Evolutionary conservation across 2,329 filamentous ascomycete genomes (phyloP), one percentile per base, ranked within the genome.

Genomic region (Fusarium tuaranense): DNA sequence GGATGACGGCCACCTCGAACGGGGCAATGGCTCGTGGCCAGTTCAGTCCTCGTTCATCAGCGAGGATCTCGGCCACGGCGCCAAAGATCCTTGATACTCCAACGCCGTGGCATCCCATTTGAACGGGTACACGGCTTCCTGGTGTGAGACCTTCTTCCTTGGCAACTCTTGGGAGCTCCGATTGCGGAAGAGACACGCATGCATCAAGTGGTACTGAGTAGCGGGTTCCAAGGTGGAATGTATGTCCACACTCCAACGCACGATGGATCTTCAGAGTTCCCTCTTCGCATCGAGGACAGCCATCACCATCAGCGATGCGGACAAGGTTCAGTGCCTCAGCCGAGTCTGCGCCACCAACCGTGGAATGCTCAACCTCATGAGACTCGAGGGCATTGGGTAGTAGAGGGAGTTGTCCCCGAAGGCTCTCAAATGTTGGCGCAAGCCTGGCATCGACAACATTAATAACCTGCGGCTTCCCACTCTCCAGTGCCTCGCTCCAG

Each of bases 31-130:
- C 91, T 7, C 92, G 87, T 1, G 97, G 97, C 97, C 97, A 99
- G 78, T 94, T 95, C 9, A 98, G 87, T 0, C 95, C 97, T 79
- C 86, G 89, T 4, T 87, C 80, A 75, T 97, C 94, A 0, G 91
- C 88, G 12, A 95, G 86, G 44, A 92, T 89, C 73, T 96, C 92
- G 1, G 95, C 95, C 1, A 97, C 91, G 2, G 97, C 95, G 10
- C 93, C 95, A 71, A 99, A 92, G 77, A 99, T 92, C 53, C 97
- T 92, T 7, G 95, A 97, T 20, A 99, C 91, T 2, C 97, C 97
- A 71, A 99, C 97, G 1, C 97, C 97, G 80, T 98, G 95, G 81
- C 97, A 99, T 65, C 97, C 97, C 97, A 99, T 99, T 74, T 97
- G 91, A 79, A 98, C 88, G 0, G 91, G 87, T 0, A 91, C 86